Evolutionary conservation across 257 asterid species (phyloP), one percentile per base, ranked within the genome.

Genomic region (Ocimum tenuiflorum): DNA sequence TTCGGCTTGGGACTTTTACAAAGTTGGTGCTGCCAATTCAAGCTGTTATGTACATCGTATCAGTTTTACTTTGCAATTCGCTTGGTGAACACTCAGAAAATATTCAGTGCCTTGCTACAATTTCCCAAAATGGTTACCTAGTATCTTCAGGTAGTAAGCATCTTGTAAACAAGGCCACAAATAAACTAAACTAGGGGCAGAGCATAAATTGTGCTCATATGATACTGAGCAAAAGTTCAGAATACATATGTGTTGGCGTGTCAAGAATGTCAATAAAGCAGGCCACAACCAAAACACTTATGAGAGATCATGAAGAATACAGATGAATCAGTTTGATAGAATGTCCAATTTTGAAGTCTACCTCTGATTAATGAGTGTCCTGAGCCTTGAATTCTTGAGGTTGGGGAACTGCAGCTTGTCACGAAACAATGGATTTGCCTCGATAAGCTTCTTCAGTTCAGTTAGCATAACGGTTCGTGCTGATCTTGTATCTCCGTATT

Each of bases 1-100:
- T 92, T 92, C 27, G 99, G 87, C 86, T 95, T 85, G 15, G 99
- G 99, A 69, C 78, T 87, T 71, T 89, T 92, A 75, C 99, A 92
- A 60, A 87, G 96, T 55, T 92, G 98, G 77, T 92, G 98, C 91
- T 92, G 99, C 99, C 99, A 92, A 69, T 92, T 92, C 77, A 92
- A 82, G 81, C 99, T 92, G 98, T 79, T 18, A 57, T 14, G 51
- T 65, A 62, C 43, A 54, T 29, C 4, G 10, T 18, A 49, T 79
- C 20, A 74, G 63, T 64, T 61, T 59, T 24, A 13, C 29, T 47
- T 23, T 13, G 58, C 64, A 42, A 63, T 52, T 36, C 27, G 39
- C 12, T 57, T 35, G 10, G 10, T 3, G 15, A 42, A 48, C 42
- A 41, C 47, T 14, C 22, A 54, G 15, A 20, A 8, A 71, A 27